Percentiles rank a stretch among this genome's conserved stretches.
Evolutionary conservation across 2,329 filamentous ascomycete genomes (phyloP).

Genomic region (Seiridium cupressi): DNA sequence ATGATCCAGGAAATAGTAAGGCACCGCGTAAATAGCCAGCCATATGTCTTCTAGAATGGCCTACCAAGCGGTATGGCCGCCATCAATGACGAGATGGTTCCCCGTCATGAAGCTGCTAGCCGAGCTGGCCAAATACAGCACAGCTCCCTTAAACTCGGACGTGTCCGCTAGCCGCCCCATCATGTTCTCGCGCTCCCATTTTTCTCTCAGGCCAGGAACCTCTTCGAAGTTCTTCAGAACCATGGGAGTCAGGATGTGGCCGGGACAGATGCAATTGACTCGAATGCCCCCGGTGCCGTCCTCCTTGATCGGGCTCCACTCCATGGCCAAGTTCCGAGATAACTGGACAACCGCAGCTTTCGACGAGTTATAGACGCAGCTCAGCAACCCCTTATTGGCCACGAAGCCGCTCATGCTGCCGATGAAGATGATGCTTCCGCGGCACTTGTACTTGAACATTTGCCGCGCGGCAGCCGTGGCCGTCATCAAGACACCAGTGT

Average conservation of each 20-base stretch:
- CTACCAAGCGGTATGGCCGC: neutral
- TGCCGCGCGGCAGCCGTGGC: conserved; percentile 69
- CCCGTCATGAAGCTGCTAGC: conserved; percentile 58
- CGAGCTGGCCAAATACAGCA: conserved; percentile 59
- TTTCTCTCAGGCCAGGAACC: conserved; percentile 55
- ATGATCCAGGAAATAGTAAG: too few species aligned
- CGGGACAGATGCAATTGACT: conserved; percentile 68
- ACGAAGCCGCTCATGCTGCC: conserved; percentile 42
- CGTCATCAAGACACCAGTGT: conserved; percentile 68
- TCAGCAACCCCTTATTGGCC: conserved; percentile 56
- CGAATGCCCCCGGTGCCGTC: conserved; percentile 54
- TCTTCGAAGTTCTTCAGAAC: conserved; percentile 66
- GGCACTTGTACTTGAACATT: conserved; percentile 49
- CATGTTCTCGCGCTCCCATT: conserved; percentile 76
- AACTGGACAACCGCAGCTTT: conserved; percentile 66
- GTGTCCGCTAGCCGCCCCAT: conserved; percentile 58
- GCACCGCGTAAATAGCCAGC: too few species aligned
- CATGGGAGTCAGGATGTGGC: conserved; percentile 47
- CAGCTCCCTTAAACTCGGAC: conserved; percentile 59
- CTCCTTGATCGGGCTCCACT: conserved; percentile 51
- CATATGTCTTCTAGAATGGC: neutral
- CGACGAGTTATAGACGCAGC: conserved; percentile 64
- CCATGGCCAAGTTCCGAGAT: conserved; percentile 58
- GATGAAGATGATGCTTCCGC: conserved; percentile 56
- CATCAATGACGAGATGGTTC: neutral